Base-by-base conservation (phyloP, 75 land plant species). In the Selaginella tamariscina region DNA sequence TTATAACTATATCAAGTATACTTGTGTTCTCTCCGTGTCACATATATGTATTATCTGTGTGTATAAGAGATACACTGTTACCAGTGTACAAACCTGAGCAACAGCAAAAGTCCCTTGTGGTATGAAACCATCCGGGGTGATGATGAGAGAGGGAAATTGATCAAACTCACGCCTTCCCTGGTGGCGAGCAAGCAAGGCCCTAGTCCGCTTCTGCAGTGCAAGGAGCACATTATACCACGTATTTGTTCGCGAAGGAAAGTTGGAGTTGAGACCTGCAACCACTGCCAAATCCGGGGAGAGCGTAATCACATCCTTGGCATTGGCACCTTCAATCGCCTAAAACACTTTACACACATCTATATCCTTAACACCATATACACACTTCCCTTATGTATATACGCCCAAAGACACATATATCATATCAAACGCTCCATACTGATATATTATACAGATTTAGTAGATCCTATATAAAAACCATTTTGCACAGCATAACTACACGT, bases 181-280 rank as follows among this genome's bases (percentile, higher is more conserved):
- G 15, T 66, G 56, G 73, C 66, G 71, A 2, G 84, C 86, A 22
- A 80, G 64, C 72, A 86, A 65, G 29, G 44, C 76, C 2, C 76
- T 56, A 13, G 86, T 75, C 73, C 78, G 82, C 74, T 90, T 95
- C 74, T 95, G 88, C 87, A 95, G 79, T 31, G 82, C 74, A 18
- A 95, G 57, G 64, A 90, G 68, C 23, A 95, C 83, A 76, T 90
- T 95, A 56, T 87, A 79, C 99, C 99, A 95, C 13, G 99, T 83
- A 57, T 87, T 95, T 33, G 71, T 78, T 70, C 96, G 81, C 2
- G 85, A 82, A 5, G 57, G 33, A 2, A 74, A 66, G 23, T 68
- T 69, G 2, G 76, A 66, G 23, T 68, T 69, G 0, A 24, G 80
- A 87, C 18, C 78, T 72, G 65, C 78, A 84, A 64, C 85, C 39